phyloP scores from a whole-genome alignment of 768 basidiomycete genomes.

The Clitopilus passeckerianus region DNA sequence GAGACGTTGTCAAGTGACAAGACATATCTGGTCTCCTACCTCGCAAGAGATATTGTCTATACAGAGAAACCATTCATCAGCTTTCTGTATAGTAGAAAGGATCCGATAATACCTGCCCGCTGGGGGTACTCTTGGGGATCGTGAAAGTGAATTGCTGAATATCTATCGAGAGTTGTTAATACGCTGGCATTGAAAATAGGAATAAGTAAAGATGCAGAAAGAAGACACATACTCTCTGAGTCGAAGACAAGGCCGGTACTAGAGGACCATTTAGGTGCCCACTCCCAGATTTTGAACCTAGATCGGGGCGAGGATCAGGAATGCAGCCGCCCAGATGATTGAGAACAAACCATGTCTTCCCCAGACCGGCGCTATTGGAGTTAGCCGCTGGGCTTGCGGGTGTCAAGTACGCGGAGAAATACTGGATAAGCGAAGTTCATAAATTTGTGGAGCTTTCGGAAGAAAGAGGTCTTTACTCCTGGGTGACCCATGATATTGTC shows the following conservation, averaged over 20 bases:
- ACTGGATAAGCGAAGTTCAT: conserved; percentile 9
- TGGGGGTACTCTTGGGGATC: conserved; percentile 26
- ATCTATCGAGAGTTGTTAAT: conserved; percentile 11
- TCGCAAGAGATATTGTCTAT: conserved; percentile 23
- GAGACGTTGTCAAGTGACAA: background rate
- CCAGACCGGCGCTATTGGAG: conserved; percentile 32
- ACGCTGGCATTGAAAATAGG: background rate
- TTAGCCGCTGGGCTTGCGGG: conserved; percentile 26
- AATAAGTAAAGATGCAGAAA: background rate
- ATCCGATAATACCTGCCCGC: conserved; percentile 25
- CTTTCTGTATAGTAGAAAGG: no score
- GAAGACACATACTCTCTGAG: conserved; percentile 19
- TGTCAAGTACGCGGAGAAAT: conserved; percentile 28
- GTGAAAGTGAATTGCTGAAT: conserved; percentile 26
- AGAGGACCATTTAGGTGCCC: conserved; percentile 23
- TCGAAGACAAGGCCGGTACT: conserved; percentile 24
- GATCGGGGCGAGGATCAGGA: background rate
- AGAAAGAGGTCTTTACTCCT: conserved; percentile 9
- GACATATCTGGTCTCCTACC: conserved; percentile 7
- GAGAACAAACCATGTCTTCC: conserved; percentile 27
- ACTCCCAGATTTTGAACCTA: conserved; percentile 40
- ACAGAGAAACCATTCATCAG: no score
- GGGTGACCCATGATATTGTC: conserved; percentile 29
- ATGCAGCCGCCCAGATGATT: background rate
- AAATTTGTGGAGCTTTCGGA: no score